Base-by-base conservation (phyloP, 2,329 filamentous ascomycete species). In the Fusarium euwallaceae region DNA sequence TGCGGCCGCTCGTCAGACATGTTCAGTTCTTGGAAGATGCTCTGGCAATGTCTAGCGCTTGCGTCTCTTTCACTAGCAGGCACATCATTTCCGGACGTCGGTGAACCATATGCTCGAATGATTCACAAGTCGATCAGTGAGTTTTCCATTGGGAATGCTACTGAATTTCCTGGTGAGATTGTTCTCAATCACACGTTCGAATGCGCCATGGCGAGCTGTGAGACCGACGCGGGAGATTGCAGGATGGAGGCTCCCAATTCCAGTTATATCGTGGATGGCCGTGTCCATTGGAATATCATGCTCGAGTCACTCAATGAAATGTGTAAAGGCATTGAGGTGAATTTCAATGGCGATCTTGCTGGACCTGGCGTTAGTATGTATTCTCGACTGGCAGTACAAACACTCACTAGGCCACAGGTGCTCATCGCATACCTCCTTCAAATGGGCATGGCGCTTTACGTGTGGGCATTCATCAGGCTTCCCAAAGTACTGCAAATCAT, bases 351-450 rank as follows among this genome's bases (percentile, higher is more conserved):
- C 7, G 66, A 73, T 22, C 66, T 73, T 9, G 69, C 69, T 39
- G 71, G 71, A 0, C 71, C 70, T 48, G 71, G 70, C 6, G 71
- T 27, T 27, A 27, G 27, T 27, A 27, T 27, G 27, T 27, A 8
- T 27, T 27, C 27, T 27, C 27, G 27, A 8, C 27, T 27, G 27
- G 27, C 27, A 27, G 27, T 27, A 27, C 27, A 27, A 27, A 27
- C 27, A 27, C 27, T 27, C 27, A 27, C 27, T 27, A 8, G 27
- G 27, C 2, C 27, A 0, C 22, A 72, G 71, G 51, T 72, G 7
- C 45, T 70, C 1, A 66, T 73, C 34, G 62, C 65, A 29, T 73
- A 69, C n/a, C 63, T 73, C 10, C 66, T 70, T 0, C 69, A 72
- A 22, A 63, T 61, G 2, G 61, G 56, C 17, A 72, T 72, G 58